Evolutionary conservation across 164 flowering plant genomes (phyloP), one percentile per base, ranked within the genome.

Genomic region (Kalanchoe fedtschenkoi): DNA sequence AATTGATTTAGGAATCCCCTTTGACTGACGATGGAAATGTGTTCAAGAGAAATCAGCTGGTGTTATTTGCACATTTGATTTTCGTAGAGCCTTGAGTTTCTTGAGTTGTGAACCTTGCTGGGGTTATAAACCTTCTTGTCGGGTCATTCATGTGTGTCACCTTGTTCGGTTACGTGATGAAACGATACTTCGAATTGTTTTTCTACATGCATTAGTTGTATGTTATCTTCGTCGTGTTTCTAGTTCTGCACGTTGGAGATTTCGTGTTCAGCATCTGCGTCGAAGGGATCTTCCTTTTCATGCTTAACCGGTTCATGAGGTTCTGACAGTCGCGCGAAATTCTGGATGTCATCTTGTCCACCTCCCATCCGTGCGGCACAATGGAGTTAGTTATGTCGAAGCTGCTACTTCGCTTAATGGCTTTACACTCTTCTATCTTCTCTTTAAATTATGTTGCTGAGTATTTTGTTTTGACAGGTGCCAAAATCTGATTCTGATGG

Each of bases 71-170:
- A n/a, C n/a, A n/a, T n/a, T n/a, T n/a, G n/a, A n/a, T n/a, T n/a
- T n/a, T n/a, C n/a, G n/a, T n/a, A n/a, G n/a, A n/a, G n/a, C n/a
- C n/a, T n/a, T n/a, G n/a, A n/a, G n/a, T n/a, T n/a, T n/a, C n/a
- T n/a, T n/a, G 95, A 17, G 38, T 86, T 42, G 88, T 95, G 24
- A 80, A 78, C 73, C 74, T 84, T 65, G 74, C 96, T 4, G 98
- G 98, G 58, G 96, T 87, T 26, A 83, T 92, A 66, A 80, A 86
- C 77, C 89, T 87, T 58, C 37, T 66, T 46, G 79, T 89, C 68
- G 98, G 98, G 37, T 46, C 89, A n/a, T 44, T 89, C 22, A 89
- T 92, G 95, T 92, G 98, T 96, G 74, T 83, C 66, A 92, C 95
- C 55, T 83, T 95, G 61, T 81, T 89, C 35, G 76, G 75, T 68